A percentile compares a stretch with the other conserved stretches of the same genome.
phyloP scores from a whole-genome alignment of 2,329 filamentous ascomycete species.

The Tolypocladium album region DNA sequence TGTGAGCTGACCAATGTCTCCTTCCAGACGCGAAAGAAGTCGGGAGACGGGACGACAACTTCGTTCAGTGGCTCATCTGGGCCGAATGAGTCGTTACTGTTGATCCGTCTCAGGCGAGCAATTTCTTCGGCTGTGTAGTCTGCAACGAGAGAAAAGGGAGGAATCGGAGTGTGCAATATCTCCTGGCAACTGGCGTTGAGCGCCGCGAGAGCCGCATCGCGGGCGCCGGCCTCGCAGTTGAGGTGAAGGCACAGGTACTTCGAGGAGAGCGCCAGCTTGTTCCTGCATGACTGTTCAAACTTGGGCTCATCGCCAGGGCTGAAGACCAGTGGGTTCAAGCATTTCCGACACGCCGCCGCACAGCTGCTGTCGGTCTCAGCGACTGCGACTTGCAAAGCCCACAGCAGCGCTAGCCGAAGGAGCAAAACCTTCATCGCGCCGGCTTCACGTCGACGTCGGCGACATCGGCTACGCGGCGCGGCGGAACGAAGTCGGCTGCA shows the following conservation, averaged over 20 bases:
- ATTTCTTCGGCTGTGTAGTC: not conserved
- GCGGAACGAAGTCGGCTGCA: not conserved
- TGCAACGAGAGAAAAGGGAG: not conserved
- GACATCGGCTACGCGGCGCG: not conserved
- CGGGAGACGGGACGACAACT: not conserved
- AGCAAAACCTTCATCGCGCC: not conserved
- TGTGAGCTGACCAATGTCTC: not conserved
- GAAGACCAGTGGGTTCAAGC: not conserved
- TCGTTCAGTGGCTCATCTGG: not conserved
- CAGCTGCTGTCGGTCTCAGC: not conserved
- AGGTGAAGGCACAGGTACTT: constrained; percentile 2
- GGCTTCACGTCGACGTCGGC: not conserved
- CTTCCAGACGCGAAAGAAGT: not conserved
- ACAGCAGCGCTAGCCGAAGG: not conserved
- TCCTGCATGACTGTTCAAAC: not conserved
- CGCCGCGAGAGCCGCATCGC: not conserved
- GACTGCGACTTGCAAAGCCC: not conserved
- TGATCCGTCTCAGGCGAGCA: not conserved
- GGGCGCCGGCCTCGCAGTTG: not conserved
- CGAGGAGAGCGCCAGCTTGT: not conserved
- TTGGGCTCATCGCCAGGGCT: not conserved
- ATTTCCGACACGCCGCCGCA: not conserved
- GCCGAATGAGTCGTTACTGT: not conserved
- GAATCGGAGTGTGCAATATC: not conserved
- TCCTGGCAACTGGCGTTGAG: constrained; percentile 3